phyloP scores from a whole-genome alignment of 164 flowering plant genomes.

The Vitis riparia region DNA sequence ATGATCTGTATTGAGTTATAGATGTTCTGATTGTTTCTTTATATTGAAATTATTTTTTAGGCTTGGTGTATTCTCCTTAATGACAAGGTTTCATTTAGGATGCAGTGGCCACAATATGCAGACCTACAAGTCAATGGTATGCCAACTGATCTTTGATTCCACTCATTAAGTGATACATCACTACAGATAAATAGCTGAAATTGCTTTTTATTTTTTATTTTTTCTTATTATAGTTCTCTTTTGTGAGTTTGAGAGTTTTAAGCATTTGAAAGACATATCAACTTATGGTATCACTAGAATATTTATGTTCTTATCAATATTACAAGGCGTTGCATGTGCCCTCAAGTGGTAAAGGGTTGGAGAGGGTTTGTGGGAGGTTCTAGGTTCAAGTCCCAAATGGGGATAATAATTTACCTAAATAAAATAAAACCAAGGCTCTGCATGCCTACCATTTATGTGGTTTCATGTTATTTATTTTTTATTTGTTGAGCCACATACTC shows the following conservation, averaged over 20 bases:
- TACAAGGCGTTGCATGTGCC: too few relatives aligned
- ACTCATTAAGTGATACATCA: background rate
- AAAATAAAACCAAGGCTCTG: too few relatives aligned
- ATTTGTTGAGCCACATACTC: background rate
- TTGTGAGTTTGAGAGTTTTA: background rate
- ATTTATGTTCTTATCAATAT: too few relatives aligned
- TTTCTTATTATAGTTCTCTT: background rate
- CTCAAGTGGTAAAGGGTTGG: too few relatives aligned
- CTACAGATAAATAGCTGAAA: background rate
- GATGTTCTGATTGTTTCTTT: background rate
- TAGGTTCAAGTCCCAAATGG: too few relatives aligned
- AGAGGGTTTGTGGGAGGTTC: too few relatives aligned
- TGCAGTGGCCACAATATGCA: constrained; percentile 98
- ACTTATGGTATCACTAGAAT: too few relatives aligned
- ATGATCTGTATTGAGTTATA: background rate
- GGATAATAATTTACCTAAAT: too few relatives aligned
- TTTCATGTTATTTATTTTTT: too few relatives aligned
- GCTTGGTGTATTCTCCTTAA: constrained; percentile 99
- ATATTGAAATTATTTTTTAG: constrained; percentile 31
- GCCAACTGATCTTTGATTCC: constrained; percentile 9
- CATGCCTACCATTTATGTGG: too few relatives aligned
- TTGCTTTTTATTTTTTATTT: background rate
- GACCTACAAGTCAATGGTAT: constrained; percentile 95
- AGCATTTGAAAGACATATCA: background rate
- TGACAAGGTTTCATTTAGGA: constrained; percentile 89